Conservation (phyloP, 2,329 filamentous ascomycete genomes). For the Stylonectria norvegica region DNA sequence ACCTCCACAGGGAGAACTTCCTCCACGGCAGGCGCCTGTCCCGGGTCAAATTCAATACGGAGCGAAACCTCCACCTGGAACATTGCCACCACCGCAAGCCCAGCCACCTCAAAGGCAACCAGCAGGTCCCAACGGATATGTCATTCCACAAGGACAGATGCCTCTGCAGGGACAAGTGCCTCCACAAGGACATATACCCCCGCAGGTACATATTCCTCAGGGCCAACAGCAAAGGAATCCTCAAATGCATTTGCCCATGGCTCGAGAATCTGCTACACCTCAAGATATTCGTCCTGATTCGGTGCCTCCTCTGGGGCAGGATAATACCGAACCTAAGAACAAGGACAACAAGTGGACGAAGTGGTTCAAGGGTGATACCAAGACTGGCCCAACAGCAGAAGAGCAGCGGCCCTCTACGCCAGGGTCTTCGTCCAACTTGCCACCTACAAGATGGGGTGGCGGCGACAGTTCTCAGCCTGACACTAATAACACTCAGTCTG, state of each 20-base stretch:
- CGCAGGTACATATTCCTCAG: not conserved
- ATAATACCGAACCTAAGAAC: conserved; percentile 13
- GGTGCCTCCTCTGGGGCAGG: conserved; percentile 12
- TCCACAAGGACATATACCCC: conserved; percentile 16
- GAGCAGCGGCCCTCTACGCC: not conserved
- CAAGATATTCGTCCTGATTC: conserved; percentile 15
- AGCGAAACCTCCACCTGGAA: too few relatives aligned
- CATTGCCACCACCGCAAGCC: too few relatives aligned
- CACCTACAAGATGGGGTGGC: conserved; percentile 16
- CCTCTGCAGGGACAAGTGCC: conserved; percentile 11
- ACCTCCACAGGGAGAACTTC: too few relatives aligned
- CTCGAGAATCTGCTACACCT: too few relatives aligned
- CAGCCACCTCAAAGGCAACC: conserved; percentile 3
- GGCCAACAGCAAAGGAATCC: conserved; percentile 7
- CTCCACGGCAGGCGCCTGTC: too few relatives aligned
- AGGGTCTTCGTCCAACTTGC: conserved; percentile 8
- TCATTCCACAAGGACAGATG: not conserved
- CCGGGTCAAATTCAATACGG: too few relatives aligned
- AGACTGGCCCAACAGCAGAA: conserved; percentile 18
- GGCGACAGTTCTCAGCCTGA: too few relatives aligned
- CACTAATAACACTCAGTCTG: conserved; percentile 14
- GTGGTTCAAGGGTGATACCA: conserved; percentile 23
- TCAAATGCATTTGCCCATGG: conserved; percentile 15
- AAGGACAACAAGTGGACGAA: conserved; percentile 28
- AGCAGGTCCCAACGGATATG: too few relatives aligned